Conservation (phyloP, 2,329 filamentous ascomycete genomes). For the Tolypocladium tropicale region DNA sequence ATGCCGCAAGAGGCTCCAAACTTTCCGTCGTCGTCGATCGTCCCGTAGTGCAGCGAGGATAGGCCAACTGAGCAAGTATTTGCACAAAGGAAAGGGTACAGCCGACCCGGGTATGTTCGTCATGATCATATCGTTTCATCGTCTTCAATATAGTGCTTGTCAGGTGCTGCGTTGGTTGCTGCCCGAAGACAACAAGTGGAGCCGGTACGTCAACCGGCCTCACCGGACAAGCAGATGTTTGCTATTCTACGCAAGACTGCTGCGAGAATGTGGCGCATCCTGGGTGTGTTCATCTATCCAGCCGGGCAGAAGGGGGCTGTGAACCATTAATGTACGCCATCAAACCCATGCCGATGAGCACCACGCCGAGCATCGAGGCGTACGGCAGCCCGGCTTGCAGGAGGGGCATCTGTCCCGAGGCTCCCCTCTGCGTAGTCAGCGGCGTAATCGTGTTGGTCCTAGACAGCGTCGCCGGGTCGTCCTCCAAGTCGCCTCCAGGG, state of each 20-base stretch:
- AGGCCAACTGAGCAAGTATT: not conserved
- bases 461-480: constrained; percentile 33
- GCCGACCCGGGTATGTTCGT: constrained; percentile 5
- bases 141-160: not conserved
- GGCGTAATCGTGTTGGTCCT: constrained; percentile 40
- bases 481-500: constrained; percentile 23
- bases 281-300: constrained; percentile 18
- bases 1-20: not conserved
- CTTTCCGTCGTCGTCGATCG: not conserved
- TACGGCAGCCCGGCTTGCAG: constrained; percentile 55
- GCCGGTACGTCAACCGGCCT: not conserved
- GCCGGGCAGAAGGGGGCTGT: constrained; percentile 36
- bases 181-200: not conserved
- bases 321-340: constrained; percentile 84
- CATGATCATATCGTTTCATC: constrained; percentile 9
- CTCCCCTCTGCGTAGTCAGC: constrained; percentile 25
- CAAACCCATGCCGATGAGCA: constrained; percentile 68
- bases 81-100: constrained; percentile 3
- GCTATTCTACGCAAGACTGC: not conserved
- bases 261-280: not conserved
- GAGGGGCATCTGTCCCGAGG: constrained; percentile 31
- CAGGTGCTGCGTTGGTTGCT: not conserved
- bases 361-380: constrained; percentile 72
- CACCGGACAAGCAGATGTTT: not conserved
- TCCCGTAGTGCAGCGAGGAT: not conserved